Percentiles rank a stretch among this genome's conserved stretches.
These are phyloP conservation scores for Globisporangium nagaii DNA, from an alignment of 352 stramenopile species.

Conservation along the genomic window DNA sequence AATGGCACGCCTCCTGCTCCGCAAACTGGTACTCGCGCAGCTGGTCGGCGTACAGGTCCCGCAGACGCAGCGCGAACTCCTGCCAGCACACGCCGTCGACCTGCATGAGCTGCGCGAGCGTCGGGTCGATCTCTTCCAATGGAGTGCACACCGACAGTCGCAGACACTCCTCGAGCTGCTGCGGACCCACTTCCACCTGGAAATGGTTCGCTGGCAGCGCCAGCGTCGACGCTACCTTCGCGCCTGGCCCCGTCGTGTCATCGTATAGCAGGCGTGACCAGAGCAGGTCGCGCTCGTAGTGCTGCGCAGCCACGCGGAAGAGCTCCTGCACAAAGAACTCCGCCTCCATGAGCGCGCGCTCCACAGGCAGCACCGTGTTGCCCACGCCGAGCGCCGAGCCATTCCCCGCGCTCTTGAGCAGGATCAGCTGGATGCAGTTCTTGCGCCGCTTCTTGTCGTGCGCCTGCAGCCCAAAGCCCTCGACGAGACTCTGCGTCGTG, in stretches of 20 bases:
- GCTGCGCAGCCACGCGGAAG: slow-evolving; percentile 66
- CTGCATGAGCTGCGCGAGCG: slow-evolving; percentile 55
- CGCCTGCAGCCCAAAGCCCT: slow-evolving; percentile 20
- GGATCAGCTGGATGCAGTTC: slow-evolving; percentile 62
- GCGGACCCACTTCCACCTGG: slow-evolving; percentile 61
- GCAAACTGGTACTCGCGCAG: slow-evolving; percentile 85
- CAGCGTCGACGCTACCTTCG: slow-evolving; percentile 47
- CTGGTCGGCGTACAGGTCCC: slow-evolving; percentile 71
- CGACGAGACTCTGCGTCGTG: slow-evolving; percentile 55
- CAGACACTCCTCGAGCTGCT: slow-evolving; percentile 84
- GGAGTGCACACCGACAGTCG: slow-evolving; percentile 75
- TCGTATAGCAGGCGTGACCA: slow-evolving; percentile 82
- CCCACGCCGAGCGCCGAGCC: slow-evolving; percentile 28
- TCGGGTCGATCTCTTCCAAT: slow-evolving; percentile 71
- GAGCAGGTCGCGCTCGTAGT: slow-evolving; percentile 84
- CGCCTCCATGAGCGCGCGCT: slow-evolving; percentile 67
- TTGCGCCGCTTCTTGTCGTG: slow-evolving; percentile 46
- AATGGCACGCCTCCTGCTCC: slow-evolving; percentile 62
- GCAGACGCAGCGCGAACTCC: slow-evolving; percentile 67
- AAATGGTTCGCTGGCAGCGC: slow-evolving; percentile 56
- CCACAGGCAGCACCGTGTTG: slow-evolving; percentile 47
- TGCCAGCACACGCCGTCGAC: slow-evolving; percentile 74
- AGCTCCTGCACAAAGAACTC: slow-evolving; percentile 75
- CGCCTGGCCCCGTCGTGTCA: slow-evolving; percentile 39
- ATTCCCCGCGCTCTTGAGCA: slow-evolving; percentile 45